Base-by-base conservation (phyloP, 331 rosid genomes). In the Quercus lobata region DNA sequence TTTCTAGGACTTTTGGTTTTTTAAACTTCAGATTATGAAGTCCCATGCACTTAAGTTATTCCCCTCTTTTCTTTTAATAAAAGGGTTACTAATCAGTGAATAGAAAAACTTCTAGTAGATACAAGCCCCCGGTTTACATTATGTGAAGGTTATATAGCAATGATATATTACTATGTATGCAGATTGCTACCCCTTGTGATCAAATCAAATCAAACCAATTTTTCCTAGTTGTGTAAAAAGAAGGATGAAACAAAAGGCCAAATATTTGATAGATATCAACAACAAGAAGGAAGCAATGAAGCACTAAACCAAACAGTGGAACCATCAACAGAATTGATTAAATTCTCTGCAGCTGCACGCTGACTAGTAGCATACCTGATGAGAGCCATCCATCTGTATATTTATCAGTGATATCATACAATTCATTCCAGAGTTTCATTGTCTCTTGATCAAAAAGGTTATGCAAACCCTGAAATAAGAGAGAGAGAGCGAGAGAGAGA, bases 361-460 rank as follows among this genome's bases (percentile, higher is more conserved):
- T 5, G 9, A 35, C 35, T 35, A 41, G 18, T 6, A 21, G 6
- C 62, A 83, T 81, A 92, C 98, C 98, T 84, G 97, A 91, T 62
- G 97, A 91, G 72, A 90, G 91, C 98, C 98, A 94, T 81, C 89
- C 88, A 63, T 94, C 97, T 22, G 98, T 94, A 83, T 88, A 94
- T 60, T 81, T 88, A 82, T 94, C 98, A 83, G 97, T 92, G 79
- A 69, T 78, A 76, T 88, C 89, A 81, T 92, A 94, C 83, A 94
- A 84, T 53, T 92, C 92, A 44, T 92, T 88, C 96, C 90, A 94
- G 66, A 52, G 76, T 63, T 89, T 90, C 63, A 86, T 70, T 73
- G 79, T 85, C 65, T 86, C 82, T 14, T 82, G 85, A 88, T 90
- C 91, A 72, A 90, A 88, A 78, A 94, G 74, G 76, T 84, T 86